These are phyloP conservation scores for Climacium dendroides DNA, from an alignment of 225 moss, liverwort and hornwort genomes.

Conservation along the genomic window DNA sequence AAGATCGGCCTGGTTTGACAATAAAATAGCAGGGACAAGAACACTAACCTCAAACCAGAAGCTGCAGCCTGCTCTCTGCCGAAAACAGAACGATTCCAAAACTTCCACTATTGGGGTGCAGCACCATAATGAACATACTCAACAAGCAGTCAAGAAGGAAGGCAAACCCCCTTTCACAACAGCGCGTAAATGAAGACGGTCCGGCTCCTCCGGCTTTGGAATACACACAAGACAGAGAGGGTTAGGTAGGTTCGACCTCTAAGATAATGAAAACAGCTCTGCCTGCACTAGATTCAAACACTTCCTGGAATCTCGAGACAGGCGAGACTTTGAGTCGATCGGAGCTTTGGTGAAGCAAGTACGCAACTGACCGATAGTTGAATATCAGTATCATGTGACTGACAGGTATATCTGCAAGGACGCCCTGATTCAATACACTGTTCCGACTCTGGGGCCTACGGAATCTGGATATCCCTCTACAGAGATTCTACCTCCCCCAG, in stretches of 20 bases:
- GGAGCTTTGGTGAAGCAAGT: background rate
- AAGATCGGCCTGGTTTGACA: background rate
- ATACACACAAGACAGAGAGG: background rate
- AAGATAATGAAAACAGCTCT: background rate
- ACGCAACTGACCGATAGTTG: background rate
- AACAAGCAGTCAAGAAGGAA: background rate
- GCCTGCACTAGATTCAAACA: background rate
- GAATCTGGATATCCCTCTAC: constrained; percentile 6
- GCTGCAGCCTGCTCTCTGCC: background rate
- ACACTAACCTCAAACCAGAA: background rate
- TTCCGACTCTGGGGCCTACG: background rate
- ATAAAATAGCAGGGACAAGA: background rate
- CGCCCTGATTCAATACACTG: background rate
- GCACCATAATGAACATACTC: background rate
- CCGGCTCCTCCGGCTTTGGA: background rate
- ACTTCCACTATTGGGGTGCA: background rate
- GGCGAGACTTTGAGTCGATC: background rate
- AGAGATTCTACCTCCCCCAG: background rate
- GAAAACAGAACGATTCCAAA: background rate
- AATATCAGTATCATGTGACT: background rate
- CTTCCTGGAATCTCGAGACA: background rate
- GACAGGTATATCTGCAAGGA: background rate
- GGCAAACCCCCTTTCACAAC: background rate
- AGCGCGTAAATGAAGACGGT: background rate
- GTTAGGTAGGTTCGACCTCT: background rate